Conservation (phyloP, 257 asterid species). For the Nicotiana obtusifolia region DNA sequence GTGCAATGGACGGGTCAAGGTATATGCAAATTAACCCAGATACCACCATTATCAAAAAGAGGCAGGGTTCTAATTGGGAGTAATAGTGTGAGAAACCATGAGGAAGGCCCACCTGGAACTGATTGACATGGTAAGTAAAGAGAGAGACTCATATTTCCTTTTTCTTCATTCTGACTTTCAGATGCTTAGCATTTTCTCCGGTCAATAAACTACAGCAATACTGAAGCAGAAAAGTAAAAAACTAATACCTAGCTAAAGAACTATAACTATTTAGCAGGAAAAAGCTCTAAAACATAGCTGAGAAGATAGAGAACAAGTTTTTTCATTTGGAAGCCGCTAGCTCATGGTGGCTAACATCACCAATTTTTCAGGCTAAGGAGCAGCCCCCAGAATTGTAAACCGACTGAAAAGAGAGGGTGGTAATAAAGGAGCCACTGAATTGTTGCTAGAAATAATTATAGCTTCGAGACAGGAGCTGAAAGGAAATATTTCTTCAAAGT, state of each 20-base stretch:
- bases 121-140: not conserved
- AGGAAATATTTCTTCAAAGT: not conserved
- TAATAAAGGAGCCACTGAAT: not conserved
- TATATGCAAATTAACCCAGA: not conserved
- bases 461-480: not conserved
- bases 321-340: not conserved
- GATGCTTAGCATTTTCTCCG: not conserved
- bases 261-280: not conserved
- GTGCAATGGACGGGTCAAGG: not conserved
- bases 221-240: not conserved
- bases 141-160: not conserved
- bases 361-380: not conserved
- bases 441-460: not conserved
- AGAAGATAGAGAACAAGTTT: no score
- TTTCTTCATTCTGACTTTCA: not conserved
- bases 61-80: not conserved
- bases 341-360: not conserved
- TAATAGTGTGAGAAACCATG: not conserved
- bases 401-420: not conserved
- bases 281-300: no score
- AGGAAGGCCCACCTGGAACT: not conserved
- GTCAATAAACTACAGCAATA: not conserved
- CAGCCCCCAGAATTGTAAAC: not conserved
- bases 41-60: not conserved
- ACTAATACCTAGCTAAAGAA: not conserved